Percentiles rank a stretch among this genome's conserved stretches.
These are phyloP conservation scores for Podosphaera leucotricha DNA, from an alignment of 2,329 filamentous ascomycete genomes.

Conservation along the genomic window DNA sequence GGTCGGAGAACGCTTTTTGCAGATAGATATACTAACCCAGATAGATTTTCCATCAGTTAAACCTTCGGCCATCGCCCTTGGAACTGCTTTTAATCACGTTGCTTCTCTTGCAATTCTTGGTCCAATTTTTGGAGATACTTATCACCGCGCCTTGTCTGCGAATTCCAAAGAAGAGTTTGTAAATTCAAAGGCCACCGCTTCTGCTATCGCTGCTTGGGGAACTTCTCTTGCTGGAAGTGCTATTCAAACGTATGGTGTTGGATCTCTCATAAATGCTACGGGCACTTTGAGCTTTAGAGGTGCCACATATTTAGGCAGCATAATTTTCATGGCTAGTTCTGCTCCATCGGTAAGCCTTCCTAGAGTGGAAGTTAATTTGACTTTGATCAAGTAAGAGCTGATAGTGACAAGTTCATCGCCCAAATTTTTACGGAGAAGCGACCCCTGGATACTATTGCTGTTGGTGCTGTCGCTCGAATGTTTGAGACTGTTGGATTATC, in stretches of 20 bases:
- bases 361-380: not conserved
- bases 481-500: slow-evolving; percentile 85
- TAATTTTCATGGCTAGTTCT: slow-evolving; percentile 81
- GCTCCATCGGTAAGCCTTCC: slow-evolving; percentile 56
- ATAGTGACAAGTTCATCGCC: slow-evolving; percentile 42
- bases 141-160: slow-evolving; percentile 72
- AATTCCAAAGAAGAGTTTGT: slow-evolving; percentile 95
- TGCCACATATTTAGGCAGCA: slow-evolving; percentile 69
- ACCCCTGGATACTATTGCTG: slow-evolving; percentile 69
- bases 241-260: slow-evolving; percentile 73
- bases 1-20: not conserved
- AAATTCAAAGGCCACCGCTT: slow-evolving; percentile 74
- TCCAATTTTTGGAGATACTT: slow-evolving; percentile 82
- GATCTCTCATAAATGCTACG: slow-evolving; percentile 79
- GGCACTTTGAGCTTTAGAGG: slow-evolving; percentile 94
- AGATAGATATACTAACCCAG: not conserved
- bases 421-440: slow-evolving; percentile 83
- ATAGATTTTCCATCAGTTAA: slow-evolving; percentile 58
- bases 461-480: slow-evolving; percentile 60
- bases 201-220: slow-evolving; percentile 72
- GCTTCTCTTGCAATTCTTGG: slow-evolving; percentile 69
- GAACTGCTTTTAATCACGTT: slow-evolving; percentile 86
- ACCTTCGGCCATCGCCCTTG: slow-evolving; percentile 91
- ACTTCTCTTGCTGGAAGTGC: slow-evolving; percentile 75
- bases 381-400: slow-evolving; percentile 1